Evolutionary conservation across 306 rosid species (phyloP).

Genomic region (Oemleria cerasiformis): DNA sequence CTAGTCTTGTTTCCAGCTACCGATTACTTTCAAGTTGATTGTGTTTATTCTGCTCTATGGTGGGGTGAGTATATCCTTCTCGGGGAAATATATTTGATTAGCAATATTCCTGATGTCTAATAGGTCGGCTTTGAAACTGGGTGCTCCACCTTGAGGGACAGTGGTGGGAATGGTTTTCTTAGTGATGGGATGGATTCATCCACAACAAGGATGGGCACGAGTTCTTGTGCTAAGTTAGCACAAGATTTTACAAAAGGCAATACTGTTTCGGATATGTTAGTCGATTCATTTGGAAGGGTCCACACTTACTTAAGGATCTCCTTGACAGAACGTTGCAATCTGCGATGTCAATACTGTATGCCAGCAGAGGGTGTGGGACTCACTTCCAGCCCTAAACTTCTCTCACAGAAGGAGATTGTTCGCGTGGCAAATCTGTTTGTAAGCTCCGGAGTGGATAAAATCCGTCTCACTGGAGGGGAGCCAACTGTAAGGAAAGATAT

Average conservation of each 20-base stretch:
- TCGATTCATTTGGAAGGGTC: constrained; percentile 92
- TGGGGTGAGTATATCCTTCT: neutral
- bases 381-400: constrained; percentile 59
- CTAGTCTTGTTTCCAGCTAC: neutral
- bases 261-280: constrained; percentile 65
- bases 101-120: constrained; percentile 7
- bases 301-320: constrained; percentile 95
- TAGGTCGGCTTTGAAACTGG: constrained; percentile 46
- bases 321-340: constrained; percentile 87
- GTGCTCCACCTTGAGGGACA: constrained; percentile 23
- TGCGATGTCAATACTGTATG: constrained; percentile 92
- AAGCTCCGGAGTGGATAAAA: constrained; percentile 75
- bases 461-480: constrained; percentile 91
- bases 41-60: neutral
- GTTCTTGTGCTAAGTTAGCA: constrained; percentile 45
- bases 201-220: constrained; percentile 37
- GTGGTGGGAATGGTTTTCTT: constrained; percentile 20
- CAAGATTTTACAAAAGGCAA: constrained; percentile 47
- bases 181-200: constrained; percentile 29
- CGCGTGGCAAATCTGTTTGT: constrained; percentile 71
- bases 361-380: constrained; percentile 90
- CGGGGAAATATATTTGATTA: constrained; percentile 4
- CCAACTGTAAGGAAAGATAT: constrained; percentile 89
- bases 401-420: constrained; percentile 57
- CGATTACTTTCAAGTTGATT: constrained; percentile 1